Evolutionary conservation across 2,329 filamentous ascomycete genomes (phyloP).

Genomic region (Calonectria crousiana): DNA sequence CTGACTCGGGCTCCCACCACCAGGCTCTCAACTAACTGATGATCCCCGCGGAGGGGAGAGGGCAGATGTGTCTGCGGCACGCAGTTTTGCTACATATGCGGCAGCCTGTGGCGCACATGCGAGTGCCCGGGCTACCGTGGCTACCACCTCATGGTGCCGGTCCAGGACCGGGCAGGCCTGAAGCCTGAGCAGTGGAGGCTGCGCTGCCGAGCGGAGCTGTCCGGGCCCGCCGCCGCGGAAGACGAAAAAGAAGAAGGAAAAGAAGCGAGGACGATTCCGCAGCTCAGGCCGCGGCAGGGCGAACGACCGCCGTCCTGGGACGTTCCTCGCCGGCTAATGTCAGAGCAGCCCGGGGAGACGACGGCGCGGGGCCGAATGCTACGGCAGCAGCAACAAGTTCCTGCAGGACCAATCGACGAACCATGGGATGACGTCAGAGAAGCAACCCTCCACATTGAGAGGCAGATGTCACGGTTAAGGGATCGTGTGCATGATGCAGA

Average conservation of each 20-base stretch:
- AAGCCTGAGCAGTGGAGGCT: conserved; percentile 36
- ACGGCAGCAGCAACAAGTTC: not conserved
- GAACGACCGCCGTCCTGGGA: conserved; percentile 21
- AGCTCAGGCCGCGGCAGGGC: conserved; percentile 26
- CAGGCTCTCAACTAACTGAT: not conserved
- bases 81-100: conserved; percentile 65
- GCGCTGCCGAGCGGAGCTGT: not conserved
- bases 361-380: not conserved
- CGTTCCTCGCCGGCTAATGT: not conserved
- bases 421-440: not conserved
- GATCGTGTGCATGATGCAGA: too few relatives aligned
- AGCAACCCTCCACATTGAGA: not conserved
- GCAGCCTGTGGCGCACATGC: conserved; percentile 55
- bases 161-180: conserved; percentile 27
- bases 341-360: not conserved
- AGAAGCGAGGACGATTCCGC: conserved; percentile 22
- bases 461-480: not conserved
- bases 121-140: conserved; percentile 38
- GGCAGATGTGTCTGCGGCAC: conserved; percentile 55
- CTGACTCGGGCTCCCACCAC: too few relatives aligned
- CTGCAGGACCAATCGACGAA: not conserved
- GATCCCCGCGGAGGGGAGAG: too few relatives aligned
- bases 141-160: conserved; percentile 21
- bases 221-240: not conserved
- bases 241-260: not conserved